Base-by-base conservation (phyloP, 2,329 filamentous ascomycete species). In the Zymoseptoria crescenta region DNA sequence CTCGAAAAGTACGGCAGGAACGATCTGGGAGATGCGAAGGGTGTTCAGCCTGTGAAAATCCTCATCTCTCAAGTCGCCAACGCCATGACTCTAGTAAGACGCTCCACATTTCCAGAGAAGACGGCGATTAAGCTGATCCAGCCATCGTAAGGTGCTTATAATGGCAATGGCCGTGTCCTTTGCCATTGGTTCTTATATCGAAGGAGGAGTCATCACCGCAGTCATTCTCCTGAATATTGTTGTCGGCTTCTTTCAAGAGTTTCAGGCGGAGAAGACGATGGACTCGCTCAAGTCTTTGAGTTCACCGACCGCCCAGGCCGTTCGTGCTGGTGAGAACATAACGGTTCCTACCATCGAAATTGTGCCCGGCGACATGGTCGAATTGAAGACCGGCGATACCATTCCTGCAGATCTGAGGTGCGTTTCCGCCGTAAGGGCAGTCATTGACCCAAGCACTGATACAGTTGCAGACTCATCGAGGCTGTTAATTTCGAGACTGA, bases 1-100 rank as follows among this genome's bases (percentile, higher is more conserved):
- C 80, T 85, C 58, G 73, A 80, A 21, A 78, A 81, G 60, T 85
- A 87, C 69, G 86, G 87, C 54, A 77, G 74, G 19, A 91, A 91
- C 75, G 86, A 89, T 69, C 79, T 91, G 20, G 83, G 89, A 51
- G 83, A 89, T 20, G 85, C 81, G 20, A 84, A 81, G 28, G 83
- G 82, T 28, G 85, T 91, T 53, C 82, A 69, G 80, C 85, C 87
- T 78, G 85, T 80, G 67, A 91, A 86, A 67, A 89, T 91, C 49
- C 75, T 91, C 52, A 76, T 87, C 59, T 86, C 87, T 67, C 88
- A 91, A 72, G 73, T 90, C 21, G 83, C 85, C 70, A 91, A 91
- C 77, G 87, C 88, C 59, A 90, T 91, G 88, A 87, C 88, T 64
- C 71, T 88, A 52, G 51, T 52, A 52, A 51, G 35, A 45, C 35